Evolutionary conservation across 2,329 filamentous ascomycete species (phyloP), one percentile per base, ranked within the genome.

Genomic region (Malbranchea zuffiana): DNA sequence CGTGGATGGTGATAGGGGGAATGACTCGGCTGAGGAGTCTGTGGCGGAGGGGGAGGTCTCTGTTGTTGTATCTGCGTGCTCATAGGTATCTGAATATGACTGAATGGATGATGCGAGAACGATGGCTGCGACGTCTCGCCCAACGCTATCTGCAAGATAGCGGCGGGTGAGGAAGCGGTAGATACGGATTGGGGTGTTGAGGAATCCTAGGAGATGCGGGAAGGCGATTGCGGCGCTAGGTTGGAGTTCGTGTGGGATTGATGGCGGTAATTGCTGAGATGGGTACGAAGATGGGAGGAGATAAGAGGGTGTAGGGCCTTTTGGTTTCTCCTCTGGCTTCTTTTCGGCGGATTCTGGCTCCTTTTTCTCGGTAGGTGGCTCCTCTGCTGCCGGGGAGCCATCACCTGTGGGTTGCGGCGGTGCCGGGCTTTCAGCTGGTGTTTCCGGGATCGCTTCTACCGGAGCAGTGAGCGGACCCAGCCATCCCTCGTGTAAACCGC

Each of bases 401-500:
- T 55, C 44, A 27, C 53, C 51, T 11, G 31, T 19, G 3, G 11
- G 23, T 23, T 25, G 19, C 6, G 17, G 12, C 5, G 5, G 36
- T 10, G 21, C 19, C 15, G 21, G 30, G 11, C 6, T 35, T 32
- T 37, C 35, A 17, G 23, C 11, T 11, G 32, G 18, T 13, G 16
- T 24, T 5, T 21, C 44, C n/a, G 45, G 35, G 2, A 53, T 37
- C 16, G 38, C 23, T 18, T 54, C 50, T 25, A 50, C 43, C 15
- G 58, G 54, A 40, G 57, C 57, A 29, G 80, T 74, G 28, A 93
- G 65, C 5, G 90, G 86, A 0, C 90, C 88, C 16, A 98, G 65
- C 88, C 90, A 98, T 39, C 90, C 90, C 62, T 98, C 90, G 56
- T 98, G 90, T 47, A 96, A 55, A 30, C 90, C 90, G 41, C 87